Evolutionary conservation across 371 early-diverging fungal genomes (phyloP).

Genomic region (Actinomortierella ambigua): DNA sequence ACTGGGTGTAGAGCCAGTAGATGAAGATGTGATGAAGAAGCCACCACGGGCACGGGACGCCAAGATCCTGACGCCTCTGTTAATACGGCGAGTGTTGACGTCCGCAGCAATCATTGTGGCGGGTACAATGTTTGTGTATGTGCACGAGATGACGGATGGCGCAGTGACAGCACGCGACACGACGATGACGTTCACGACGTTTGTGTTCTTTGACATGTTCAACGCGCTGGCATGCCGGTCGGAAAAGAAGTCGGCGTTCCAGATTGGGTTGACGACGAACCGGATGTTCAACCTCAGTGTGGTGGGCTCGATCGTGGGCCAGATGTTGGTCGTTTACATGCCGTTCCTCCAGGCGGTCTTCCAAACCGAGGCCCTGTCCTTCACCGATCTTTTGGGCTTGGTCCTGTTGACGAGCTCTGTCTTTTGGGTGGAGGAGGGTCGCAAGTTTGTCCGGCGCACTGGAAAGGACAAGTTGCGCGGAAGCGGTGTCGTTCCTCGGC

Average conservation of each 20-base stretch:
- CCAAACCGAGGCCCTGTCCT: constrained; percentile 84
- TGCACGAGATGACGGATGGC: constrained; percentile 79
- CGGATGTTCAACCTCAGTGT: constrained; percentile 87
- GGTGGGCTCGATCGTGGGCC: constrained; percentile 81
- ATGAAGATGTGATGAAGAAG: constrained; percentile 81
- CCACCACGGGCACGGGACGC: constrained; percentile 79
- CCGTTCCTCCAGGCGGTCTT: constrained; percentile 93
- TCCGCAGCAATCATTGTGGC: constrained; percentile 82
- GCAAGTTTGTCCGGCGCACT: constrained; percentile 57
- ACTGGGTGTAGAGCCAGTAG: constrained; percentile 85
- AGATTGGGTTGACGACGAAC: constrained; percentile 85
- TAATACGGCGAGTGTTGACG: constrained; percentile 78
- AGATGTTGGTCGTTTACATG: constrained; percentile 86
- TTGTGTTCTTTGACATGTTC: constrained; percentile 96
- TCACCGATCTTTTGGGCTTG: constrained; percentile 74
- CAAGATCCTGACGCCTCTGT: constrained; percentile 76
- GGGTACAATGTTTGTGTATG: constrained; percentile 88
- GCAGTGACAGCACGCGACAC: constrained; percentile 79
- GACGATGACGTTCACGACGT: constrained; percentile 97
- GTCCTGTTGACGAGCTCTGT: constrained; percentile 71
- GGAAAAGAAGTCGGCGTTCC: constrained; percentile 78
- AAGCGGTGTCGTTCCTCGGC: constrained; percentile 11
- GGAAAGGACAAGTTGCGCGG: constrained; percentile 1
- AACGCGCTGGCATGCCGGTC: constrained; percentile 94
- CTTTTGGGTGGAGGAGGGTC: constrained; percentile 80